Base-by-base conservation (phyloP, 2,329 filamentous ascomycete species). In the Trichoderma simmonsii region DNA sequence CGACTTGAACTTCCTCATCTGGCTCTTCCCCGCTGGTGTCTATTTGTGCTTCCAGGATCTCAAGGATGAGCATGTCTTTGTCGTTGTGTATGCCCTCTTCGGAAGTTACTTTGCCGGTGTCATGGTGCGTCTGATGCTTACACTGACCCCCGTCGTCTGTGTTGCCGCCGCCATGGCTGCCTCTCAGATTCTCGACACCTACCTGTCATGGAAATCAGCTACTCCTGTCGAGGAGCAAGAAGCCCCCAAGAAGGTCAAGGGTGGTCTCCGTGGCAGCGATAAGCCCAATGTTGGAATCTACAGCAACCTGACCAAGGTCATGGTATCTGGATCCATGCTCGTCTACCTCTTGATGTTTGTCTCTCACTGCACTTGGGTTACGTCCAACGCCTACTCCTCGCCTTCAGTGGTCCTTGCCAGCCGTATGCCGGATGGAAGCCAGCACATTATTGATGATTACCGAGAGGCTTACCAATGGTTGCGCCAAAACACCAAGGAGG, bases 381-480 rank as follows among this genome's bases (percentile, higher is more conserved):
- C 96, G 18, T 98, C 96, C 6, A 98, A 98, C 79, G 97, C 96
- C 28, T 99, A 99, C 85, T 98, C 96, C 7, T 99, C 96, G 30
- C 96, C 96, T 6, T 99, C 96, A 0, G 96, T 99, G 66, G 96
- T 99, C 34, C 86, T 99, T 78, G 96, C 96, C 26, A 98, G 95
- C 80, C 90, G 91, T 76, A 87, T 97, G 84, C 94, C 95, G 2
- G 96, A 99, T 79, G 96, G 97, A 74, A 96, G 91, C 81, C 95
- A 98, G 81, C 95, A 97, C 84, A 99, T 99, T 81, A 99, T 99
- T 78, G 96, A 99, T 80, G 96, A 99, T 82, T 99, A 99, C 85
- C 92, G 96, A 80, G 96, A 99, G 87, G 96, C 96, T 2, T 99
- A 99, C 85, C 97, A 99, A 85, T 99, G 96, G 96, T 91, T 99